Evolutionary conservation across 148 eudicot genomes (phyloP).

Genomic region (Cornus kousa): DNA sequence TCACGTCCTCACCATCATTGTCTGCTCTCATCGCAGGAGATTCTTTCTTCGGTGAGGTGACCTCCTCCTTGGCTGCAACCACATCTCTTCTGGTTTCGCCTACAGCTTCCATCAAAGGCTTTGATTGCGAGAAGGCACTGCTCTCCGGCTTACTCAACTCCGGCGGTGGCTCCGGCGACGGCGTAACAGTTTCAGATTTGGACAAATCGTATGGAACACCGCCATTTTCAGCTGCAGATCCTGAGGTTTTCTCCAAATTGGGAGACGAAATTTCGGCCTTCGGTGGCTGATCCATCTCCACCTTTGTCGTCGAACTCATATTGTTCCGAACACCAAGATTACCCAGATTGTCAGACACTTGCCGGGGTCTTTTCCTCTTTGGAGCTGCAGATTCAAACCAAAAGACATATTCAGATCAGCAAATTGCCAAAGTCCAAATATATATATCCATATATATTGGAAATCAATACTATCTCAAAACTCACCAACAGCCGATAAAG

Average conservation of each 20-base stretch:
- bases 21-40: conserved; percentile 26
- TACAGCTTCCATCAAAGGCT: conserved; percentile 26
- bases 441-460: background rate
- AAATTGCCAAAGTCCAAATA: background rate
- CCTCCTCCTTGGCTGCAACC: conserved; percentile 45
- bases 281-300: conserved; percentile 33
- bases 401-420: background rate
- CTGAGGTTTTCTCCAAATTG: conserved; percentile 29
- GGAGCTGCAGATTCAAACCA: conserved; percentile 49
- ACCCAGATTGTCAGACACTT: conserved; percentile 40
- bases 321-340: conserved; percentile 32
- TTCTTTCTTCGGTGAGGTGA: conserved; percentile 44
- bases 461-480: conserved; percentile 6
- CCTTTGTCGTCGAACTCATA: conserved; percentile 34
- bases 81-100: conserved; percentile 27
- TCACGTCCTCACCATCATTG: conserved; percentile 40
- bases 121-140: conserved; percentile 7
- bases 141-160: conserved; percentile 15
- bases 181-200: conserved; percentile 12
- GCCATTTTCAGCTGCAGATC: conserved; percentile 37
- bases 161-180: conserved; percentile 2
- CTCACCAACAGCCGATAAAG: conserved; percentile 59
- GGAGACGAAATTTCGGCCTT: conserved; percentile 36
- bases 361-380: conserved; percentile 77
- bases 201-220: conserved; percentile 20